These are phyloP conservation scores for Naematelia aurantialba DNA, from an alignment of 768 basidiomycete genomes.

Conservation along the genomic window DNA sequence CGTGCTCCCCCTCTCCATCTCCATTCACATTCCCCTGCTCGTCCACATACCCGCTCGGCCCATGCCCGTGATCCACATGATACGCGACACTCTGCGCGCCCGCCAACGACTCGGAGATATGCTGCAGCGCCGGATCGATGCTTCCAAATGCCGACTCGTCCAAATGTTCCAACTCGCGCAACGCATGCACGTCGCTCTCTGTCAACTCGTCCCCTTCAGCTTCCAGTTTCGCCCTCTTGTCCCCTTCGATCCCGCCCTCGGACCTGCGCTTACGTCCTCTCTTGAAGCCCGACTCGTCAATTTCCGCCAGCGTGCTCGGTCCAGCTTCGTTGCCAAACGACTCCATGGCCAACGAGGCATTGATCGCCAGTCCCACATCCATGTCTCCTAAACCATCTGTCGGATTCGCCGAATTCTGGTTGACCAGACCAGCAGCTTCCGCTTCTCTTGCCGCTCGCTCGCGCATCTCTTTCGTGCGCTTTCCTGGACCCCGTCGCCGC, in stretches of 20 bases:
- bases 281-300: not conserved
- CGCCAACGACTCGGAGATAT: not conserved
- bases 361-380: not conserved
- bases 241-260: not conserved
- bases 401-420: not conserved
- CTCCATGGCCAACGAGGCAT: not conserved
- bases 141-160: not conserved
- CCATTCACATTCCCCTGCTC: not conserved
- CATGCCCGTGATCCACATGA: not conserved
- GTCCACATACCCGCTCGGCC: not conserved
- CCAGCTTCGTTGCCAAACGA: not conserved
- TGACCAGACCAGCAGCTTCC: conserved; percentile 23
- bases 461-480: conserved; percentile 46
- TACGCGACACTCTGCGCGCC: not conserved
- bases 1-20: not conserved
- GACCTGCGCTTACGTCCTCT: not conserved
- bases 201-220: not conserved
- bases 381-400: not conserved
- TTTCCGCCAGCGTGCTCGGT: not conserved
- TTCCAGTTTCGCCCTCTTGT: not conserved
- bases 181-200: not conserved
- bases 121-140: not conserved
- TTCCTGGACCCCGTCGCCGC: conserved; percentile 51
- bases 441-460: conserved; percentile 34
- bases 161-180: not conserved